Base-by-base conservation (phyloP, 2,329 filamentous ascomycete species). In the Conoideocrella luteorostrata region DNA sequence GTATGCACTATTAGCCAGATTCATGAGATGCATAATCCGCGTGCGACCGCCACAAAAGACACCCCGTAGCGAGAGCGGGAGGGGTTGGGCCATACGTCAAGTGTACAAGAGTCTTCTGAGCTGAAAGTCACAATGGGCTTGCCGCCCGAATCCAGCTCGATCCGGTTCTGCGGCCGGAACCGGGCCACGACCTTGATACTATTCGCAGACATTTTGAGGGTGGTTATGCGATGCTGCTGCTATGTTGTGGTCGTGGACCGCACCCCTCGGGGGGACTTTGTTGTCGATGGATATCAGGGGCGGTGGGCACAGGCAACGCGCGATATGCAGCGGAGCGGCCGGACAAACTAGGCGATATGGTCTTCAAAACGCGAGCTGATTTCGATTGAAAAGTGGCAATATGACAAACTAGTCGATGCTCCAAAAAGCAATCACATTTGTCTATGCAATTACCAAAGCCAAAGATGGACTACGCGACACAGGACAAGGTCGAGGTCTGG, bases 101-200 rank as follows among this genome's bases (percentile, higher is more conserved):
- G 72, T 45, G 71, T 77, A 70, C 90, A 95, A 61, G 90, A 95
- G 63, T 97, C 91, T 45, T 90, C 84, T 55, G 84, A 82, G 63
- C 87, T 82, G 66, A 98, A 97, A 39, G 77, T 72, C 51, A 98
- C 93, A 55, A 98, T 91, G 50, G 90, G 86, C 68, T 93, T 84
- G 66, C 91, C 91, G 65, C 89, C 89, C 60, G 85, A 90, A 49
- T 84, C 82, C 62, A 94, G 76, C 74, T 98, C 93, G 66, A 93
- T 70, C 71, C 88, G 88, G 75, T 98, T 98, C 71, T 96, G 91
- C 57, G 93, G 93, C 63, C 93, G 82, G 71, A 98, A 98, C 61
- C 93, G 88, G 74, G 91, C 91, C 66, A 98, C 90, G 65, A 98
- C 93, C 87, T 78, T 84, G 74, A 85, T 84, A 60, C 74, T 82